Evolutionary conservation across 345 rosid species (phyloP).

Genomic region (Passiflora organensis): DNA sequence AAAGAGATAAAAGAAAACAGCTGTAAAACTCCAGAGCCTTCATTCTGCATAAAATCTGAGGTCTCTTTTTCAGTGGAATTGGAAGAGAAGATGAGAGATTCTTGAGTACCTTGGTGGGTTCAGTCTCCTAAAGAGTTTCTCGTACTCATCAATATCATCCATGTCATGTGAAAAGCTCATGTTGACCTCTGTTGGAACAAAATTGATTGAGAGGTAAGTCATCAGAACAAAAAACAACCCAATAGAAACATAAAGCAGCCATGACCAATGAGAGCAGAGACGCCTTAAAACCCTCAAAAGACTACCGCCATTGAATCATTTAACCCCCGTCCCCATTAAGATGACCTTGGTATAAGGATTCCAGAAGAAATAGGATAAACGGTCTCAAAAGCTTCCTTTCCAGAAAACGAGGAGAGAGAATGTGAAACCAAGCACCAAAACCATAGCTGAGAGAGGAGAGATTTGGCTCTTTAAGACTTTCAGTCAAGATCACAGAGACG

Average conservation of each 20-base stretch:
- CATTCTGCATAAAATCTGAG: conserved; percentile 5
- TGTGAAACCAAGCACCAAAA: conserved; percentile 16
- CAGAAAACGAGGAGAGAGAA: conserved; percentile 2
- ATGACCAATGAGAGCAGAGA: conserved; percentile 24
- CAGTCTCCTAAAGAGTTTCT: conserved; percentile 81
- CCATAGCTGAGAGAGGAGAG: conserved; percentile 6
- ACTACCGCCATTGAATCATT: background rate
- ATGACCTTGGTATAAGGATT: background rate
- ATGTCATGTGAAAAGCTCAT: conserved; percentile 65
- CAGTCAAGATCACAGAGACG: conserved; percentile 12
- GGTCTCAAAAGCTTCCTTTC: background rate
- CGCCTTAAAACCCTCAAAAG: conserved; percentile 2
- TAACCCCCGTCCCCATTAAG: background rate
- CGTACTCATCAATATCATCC: conserved; percentile 65
- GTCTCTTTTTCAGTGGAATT: conserved; percentile 1
- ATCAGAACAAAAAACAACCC: conserved; percentile 7
- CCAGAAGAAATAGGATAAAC: background rate
- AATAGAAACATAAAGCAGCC: conserved; percentile 16
- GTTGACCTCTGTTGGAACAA: conserved; percentile 41
- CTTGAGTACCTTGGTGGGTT: conserved; percentile 75
- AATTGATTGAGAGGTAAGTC: conserved; percentile 3
- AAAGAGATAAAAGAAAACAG: conserved; percentile 12
- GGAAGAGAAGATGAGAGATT: conserved; percentile 10
- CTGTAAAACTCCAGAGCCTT: background rate
- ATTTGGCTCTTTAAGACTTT: background rate